Conservation (phyloP, 176 grass and related monocot species). For the Juncus effusus region DNA sequence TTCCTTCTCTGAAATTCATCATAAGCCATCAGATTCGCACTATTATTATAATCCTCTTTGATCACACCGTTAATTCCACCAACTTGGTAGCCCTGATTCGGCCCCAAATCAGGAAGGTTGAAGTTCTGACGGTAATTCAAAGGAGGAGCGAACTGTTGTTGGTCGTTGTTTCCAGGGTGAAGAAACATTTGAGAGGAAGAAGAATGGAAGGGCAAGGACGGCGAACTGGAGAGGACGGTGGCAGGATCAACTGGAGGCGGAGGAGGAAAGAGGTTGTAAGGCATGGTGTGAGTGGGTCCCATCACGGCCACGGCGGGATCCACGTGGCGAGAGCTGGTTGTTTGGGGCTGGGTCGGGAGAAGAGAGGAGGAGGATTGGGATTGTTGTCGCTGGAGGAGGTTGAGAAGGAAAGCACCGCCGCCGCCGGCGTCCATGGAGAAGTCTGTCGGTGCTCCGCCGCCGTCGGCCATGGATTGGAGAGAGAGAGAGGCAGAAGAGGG, state of each 20-base stretch:
- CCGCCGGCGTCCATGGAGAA: neutral
- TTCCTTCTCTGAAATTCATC: conserved; percentile 15
- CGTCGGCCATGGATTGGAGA: conserved; percentile 8
- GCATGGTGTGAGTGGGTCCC: conserved; percentile 4
- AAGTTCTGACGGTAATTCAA: conserved; percentile 11
- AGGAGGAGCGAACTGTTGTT: conserved; percentile 1
- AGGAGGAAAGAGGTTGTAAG: conserved; percentile 12
- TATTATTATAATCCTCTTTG: no score
- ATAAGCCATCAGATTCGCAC: neutral
- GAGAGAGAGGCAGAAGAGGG: neutral
- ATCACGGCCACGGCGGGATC: conserved; percentile 20
- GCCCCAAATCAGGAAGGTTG: neutral
- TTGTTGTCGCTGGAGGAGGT: conserved; percentile 15
- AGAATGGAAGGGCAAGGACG: conserved; percentile 15
- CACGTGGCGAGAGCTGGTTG: conserved; percentile 15
- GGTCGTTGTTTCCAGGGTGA: conserved; percentile 3
- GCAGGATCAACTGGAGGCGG: conserved; percentile 15
- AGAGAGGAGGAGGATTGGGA: conserved; percentile 2
- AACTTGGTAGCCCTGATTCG: conserved; percentile 13
- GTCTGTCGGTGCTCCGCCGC: conserved; percentile 17
- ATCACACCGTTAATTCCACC: neutral
- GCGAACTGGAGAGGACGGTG: conserved; percentile 24
- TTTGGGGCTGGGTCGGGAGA: conserved; percentile 10
- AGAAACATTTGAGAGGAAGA: conserved; percentile 3
- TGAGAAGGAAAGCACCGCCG: conserved; percentile 21